A percentile compares a stretch with the other conserved stretches of the same genome.
Evolutionary conservation across 129 eudicot genomes (phyloP).

Genomic region (Ambrosia trifida): DNA sequence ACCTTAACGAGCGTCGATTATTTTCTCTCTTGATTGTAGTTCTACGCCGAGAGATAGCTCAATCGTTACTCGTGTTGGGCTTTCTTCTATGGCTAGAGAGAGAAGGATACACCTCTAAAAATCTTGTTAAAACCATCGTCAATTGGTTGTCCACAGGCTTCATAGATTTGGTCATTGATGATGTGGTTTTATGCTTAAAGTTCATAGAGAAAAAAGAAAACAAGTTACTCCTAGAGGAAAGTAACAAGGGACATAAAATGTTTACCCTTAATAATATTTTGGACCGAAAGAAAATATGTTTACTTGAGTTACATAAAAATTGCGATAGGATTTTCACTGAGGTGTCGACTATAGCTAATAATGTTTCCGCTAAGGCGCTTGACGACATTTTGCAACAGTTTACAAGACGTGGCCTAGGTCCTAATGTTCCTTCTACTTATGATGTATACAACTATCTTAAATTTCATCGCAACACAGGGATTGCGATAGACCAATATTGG

Average conservation of each 20-base stretch:
- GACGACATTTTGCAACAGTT: constrained; percentile 27
- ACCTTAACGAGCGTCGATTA: constrained; percentile 31
- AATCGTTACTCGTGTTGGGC: constrained; percentile 35
- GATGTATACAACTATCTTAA: constrained; percentile 11
- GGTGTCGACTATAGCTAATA: constrained; percentile 19
- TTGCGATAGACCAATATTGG: constrained; percentile 4
- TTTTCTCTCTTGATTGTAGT: constrained; percentile 19
- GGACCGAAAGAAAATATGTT: not conserved
- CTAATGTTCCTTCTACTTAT: not conserved
- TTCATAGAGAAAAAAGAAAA: constrained; percentile 19
- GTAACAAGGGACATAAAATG: not conserved
- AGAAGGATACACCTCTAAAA: constrained; percentile 3
- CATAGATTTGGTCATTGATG: constrained; percentile 26
- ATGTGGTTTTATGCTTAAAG: constrained; percentile 25
- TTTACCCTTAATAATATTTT: constrained; percentile 15
- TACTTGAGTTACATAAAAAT: constrained; percentile 23
- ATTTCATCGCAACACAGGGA: constrained; percentile 2
- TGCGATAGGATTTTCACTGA: constrained; percentile 15
- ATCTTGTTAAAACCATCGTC: constrained; percentile 2
- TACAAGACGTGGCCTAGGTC: not conserved
- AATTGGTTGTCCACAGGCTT: not conserved
- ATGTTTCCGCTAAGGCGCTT: constrained; percentile 35
- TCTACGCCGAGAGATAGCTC: constrained; percentile 17
- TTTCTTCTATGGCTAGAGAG: constrained; percentile 41
- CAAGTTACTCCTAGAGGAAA: not conserved